phyloP scores from a whole-genome alignment of 345 rosid species.

The Murraya koenigii region DNA sequence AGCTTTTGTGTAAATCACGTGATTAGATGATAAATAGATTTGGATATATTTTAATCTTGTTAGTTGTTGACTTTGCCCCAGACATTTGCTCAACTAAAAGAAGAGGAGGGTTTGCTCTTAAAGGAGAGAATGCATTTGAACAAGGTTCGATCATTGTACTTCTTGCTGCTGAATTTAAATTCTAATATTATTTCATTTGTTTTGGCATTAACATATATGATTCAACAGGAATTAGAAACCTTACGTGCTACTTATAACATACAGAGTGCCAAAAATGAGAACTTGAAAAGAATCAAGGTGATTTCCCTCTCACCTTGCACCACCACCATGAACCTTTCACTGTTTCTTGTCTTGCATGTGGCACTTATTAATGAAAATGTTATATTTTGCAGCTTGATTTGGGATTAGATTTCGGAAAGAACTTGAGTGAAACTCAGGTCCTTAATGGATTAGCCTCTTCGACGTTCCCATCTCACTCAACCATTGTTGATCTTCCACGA shows the following conservation, averaged over 20 bases:
- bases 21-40: background rate
- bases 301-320: background rate
- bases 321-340: background rate
- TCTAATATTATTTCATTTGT: background rate
- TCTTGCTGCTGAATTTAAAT: background rate
- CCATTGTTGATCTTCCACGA: conserved; percentile 6
- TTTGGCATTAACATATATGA: background rate
- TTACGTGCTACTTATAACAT: conserved; percentile 46
- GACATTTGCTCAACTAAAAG: conserved; percentile 77
- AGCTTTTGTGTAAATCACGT: background rate
- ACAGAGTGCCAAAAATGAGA: conserved; percentile 48
- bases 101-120: conserved; percentile 54
- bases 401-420: conserved; percentile 24
- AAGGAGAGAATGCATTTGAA: conserved; percentile 56
- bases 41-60: background rate
- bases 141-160: conserved; percentile 33
- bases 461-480: background rate
- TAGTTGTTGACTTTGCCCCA: conserved; percentile 20
- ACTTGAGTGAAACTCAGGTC: conserved; percentile 4
- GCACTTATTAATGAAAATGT: background rate
- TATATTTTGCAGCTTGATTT: conserved; percentile 51
- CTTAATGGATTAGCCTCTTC: conserved; percentile 15
- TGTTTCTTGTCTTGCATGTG: background rate
- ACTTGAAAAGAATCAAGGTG: conserved; percentile 81
- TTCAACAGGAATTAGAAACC: conserved; percentile 60